Base-by-base conservation (phyloP, 2,329 filamentous ascomycete species). In the Chaetomiaceae sp. region DNA sequence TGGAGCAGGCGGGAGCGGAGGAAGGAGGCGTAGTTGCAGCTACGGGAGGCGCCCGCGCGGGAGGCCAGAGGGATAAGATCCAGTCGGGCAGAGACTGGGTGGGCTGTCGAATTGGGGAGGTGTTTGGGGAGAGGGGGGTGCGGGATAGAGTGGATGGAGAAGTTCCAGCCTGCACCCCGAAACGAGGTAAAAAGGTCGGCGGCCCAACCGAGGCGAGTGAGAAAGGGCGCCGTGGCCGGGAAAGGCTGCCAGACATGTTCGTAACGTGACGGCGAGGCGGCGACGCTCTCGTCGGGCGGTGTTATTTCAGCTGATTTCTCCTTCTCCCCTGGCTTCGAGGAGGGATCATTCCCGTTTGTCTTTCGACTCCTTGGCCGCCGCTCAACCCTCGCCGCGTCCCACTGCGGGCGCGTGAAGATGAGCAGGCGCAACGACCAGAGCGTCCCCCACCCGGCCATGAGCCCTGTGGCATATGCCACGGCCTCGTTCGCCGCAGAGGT, bases 221-320 rank as follows among this genome's bases (percentile, higher is more conserved):
- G 42, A 37, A 80, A 72, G 0, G 73, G 60, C 1, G 62, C 73
- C 3, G 73, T 60, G 4, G 68, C 66, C 0, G 79, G 80, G 52
- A 75, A 84, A 1, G 70, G 62, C 58, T 84, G 73, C 80, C 80
- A 84, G 56, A 75, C 72, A 46, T 81, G 81, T 47, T 76, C 70
- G 37, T 65, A 65, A 15, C 65, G 57, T 0, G 60, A 54, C 2
- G 60, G 52, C 38, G 56, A 52, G 22, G 38, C 38, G 6, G 55
- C 55, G 19, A 63, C 40, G 38, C 56, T 58, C 42, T 60, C 61
- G 29, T 63, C 59, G 2, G 42, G 33, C 11, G 41, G 26, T 17
- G 42, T 24, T 33, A 24, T 41, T 26, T 4, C 18, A 15, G 26
- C 20, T 20, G n/a, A 10, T 9, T 34, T 12, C 20, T 24, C 12